A percentile compares a stretch with the other conserved stretches of the same genome.
Evolutionary conservation across 345 rosid species (phyloP).

Genomic region (Erysimum cheiranthoides): DNA sequence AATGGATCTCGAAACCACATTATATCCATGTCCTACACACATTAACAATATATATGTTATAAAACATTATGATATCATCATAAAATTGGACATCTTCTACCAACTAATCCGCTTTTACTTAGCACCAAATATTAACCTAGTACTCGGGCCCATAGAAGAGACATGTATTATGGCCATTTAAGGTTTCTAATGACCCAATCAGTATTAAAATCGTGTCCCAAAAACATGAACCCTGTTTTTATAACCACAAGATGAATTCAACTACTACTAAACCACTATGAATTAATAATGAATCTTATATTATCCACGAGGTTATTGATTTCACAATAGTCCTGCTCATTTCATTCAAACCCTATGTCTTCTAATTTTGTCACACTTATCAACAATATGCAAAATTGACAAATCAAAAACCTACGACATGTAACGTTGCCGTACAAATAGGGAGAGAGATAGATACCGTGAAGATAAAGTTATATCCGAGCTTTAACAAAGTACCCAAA

Average conservation of each 20-base stretch:
- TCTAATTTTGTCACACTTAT: neutral
- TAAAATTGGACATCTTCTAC: neutral
- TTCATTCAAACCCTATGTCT: neutral
- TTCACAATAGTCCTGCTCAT: too few relatives aligned
- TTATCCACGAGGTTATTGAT: too few relatives aligned
- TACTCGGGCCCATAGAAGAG: too few relatives aligned
- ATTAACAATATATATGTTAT: neutral
- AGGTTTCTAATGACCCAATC: too few relatives aligned
- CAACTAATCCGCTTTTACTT: neutral
- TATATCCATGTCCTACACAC: slow-evolving; percentile 69
- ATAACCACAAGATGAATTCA: too few relatives aligned
- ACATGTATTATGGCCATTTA: too few relatives aligned
- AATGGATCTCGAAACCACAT: slow-evolving; percentile 78
- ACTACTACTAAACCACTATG: too few relatives aligned
- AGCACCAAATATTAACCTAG: neutral
- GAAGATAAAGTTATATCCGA: slow-evolving; percentile 67
- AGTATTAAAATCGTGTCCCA: too few relatives aligned
- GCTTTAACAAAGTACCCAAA: slow-evolving; percentile 48
- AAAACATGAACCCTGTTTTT: too few relatives aligned
- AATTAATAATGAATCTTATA: too few relatives aligned
- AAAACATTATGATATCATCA: neutral
- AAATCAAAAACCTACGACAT: neutral
- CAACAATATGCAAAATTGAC: neutral
- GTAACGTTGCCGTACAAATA: neutral
- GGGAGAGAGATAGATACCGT: slow-evolving; percentile 50